phyloP scores from a whole-genome alignment of 164 flowering plant species.

The Magnolia kwangsiensis region DNA sequence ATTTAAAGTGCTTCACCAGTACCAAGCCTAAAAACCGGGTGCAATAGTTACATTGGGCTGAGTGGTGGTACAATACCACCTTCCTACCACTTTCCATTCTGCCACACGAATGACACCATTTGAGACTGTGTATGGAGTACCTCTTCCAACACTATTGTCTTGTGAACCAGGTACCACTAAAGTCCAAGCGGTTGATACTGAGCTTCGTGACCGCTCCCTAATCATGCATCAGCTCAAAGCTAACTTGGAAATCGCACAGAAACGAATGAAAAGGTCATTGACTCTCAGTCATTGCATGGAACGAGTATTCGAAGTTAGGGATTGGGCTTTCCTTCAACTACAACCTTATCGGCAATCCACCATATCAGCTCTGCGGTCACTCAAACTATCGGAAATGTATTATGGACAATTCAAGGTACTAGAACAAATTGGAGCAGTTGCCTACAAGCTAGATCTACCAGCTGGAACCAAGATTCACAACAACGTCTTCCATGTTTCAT shows the following conservation, averaged over 20 bases:
- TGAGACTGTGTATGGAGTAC: neutral
- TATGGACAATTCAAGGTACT: constrained; percentile 7
- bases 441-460: constrained; percentile 9
- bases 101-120: neutral
- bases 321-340: constrained; percentile 2
- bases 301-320: neutral
- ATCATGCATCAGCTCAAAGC: neutral
- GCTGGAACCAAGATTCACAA: neutral
- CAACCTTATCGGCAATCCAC: constrained; percentile 7
- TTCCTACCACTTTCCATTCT: neutral
- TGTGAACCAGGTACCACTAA: neutral
- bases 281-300: neutral
- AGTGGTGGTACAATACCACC: constrained; percentile 3
- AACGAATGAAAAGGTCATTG: neutral
- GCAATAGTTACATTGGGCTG: neutral
- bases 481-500: constrained; percentile 9
- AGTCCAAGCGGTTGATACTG: neutral
- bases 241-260: neutral
- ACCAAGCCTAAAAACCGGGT: neutral
- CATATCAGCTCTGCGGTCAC: neutral
- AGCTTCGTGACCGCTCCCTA: neutral
- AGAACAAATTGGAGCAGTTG: constrained; percentile 3
- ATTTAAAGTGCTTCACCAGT: neutral
- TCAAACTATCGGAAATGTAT: neutral
- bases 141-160: neutral